These are phyloP conservation scores for Avena eriantha DNA, from an alignment of 176 grass and related monocot genomes.

Conservation along the genomic window DNA sequence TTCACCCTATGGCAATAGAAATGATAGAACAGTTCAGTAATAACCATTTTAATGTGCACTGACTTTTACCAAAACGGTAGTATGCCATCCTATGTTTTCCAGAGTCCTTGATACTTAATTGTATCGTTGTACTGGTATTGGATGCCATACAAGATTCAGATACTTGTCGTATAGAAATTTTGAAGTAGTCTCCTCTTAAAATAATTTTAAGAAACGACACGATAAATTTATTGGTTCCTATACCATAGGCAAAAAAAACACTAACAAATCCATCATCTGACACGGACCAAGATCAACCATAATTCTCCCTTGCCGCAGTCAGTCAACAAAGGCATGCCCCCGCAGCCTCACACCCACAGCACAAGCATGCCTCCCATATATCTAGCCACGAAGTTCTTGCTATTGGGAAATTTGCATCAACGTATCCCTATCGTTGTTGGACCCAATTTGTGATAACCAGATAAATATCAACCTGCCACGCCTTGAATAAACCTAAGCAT, in stretches of 20 bases:
- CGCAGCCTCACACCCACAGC: neutral
- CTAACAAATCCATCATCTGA: neutral
- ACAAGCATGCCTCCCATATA: neutral
- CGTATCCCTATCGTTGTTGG: neutral
- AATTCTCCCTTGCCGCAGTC: neutral
- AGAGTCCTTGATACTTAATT: neutral
- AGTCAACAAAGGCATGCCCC: neutral
- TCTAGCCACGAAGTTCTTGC: neutral
- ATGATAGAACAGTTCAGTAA: neutral
- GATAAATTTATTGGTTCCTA: neutral
- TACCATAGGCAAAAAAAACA: neutral
- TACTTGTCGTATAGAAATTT: neutral
- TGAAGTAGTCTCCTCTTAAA: neutral
- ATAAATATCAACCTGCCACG: neutral
- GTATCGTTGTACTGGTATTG: neutral
- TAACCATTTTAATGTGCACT: slow-evolving; percentile 17
- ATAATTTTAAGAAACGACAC: neutral
- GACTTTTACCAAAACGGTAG: neutral
- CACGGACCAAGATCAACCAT: neutral
- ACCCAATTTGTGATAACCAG: neutral
- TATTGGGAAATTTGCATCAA: neutral
- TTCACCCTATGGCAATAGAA: neutral
- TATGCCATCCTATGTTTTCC: neutral
- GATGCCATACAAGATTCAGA: neutral
- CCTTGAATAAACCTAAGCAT: neutral